Conservation (phyloP, 202 grass and related monocot species). For the Carex sylvatica region DNA sequence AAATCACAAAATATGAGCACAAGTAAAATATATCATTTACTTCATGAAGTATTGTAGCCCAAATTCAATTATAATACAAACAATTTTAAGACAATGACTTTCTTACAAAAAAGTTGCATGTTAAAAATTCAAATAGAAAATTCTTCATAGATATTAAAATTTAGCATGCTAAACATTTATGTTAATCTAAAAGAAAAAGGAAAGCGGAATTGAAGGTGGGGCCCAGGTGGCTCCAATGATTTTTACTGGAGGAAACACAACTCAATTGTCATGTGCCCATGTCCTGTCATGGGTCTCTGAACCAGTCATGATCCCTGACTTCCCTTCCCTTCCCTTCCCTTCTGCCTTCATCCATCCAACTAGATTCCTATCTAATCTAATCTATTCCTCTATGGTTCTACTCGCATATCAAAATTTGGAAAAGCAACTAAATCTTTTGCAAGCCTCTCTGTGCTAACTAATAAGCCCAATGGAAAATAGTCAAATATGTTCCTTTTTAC, state of each 20-base stretch:
- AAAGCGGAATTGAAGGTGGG: not conserved
- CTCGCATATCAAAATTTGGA: not conserved
- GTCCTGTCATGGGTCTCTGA: slow-evolving; percentile 23
- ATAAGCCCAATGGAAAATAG: not conserved
- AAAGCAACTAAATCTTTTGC: not conserved
- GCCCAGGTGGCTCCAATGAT: not conserved
- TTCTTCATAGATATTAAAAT: too few species aligned
- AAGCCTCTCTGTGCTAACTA: too few species aligned
- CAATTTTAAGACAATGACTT: too few species aligned
- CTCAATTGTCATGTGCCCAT: slow-evolving; percentile 28
- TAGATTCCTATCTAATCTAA: not conserved
- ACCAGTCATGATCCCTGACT: slow-evolving; percentile 24
- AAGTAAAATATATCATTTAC: too few species aligned
- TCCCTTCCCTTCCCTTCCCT: too few species aligned
- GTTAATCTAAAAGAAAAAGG: not conserved
- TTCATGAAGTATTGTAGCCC: too few species aligned
- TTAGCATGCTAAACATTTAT: too few species aligned
- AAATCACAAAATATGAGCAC: too few species aligned
- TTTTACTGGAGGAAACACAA: slow-evolving; percentile 8
- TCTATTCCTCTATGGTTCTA: not conserved
- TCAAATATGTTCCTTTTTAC: not conserved
- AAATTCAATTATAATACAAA: too few species aligned
- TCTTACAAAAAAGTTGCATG: too few species aligned
- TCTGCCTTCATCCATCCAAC: slow-evolving; percentile 23
- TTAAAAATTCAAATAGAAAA: too few species aligned